These are phyloP conservation scores for Pelargonium cotyledonis DNA, from an alignment of 441 rosid species.

Conservation along the genomic window DNA sequence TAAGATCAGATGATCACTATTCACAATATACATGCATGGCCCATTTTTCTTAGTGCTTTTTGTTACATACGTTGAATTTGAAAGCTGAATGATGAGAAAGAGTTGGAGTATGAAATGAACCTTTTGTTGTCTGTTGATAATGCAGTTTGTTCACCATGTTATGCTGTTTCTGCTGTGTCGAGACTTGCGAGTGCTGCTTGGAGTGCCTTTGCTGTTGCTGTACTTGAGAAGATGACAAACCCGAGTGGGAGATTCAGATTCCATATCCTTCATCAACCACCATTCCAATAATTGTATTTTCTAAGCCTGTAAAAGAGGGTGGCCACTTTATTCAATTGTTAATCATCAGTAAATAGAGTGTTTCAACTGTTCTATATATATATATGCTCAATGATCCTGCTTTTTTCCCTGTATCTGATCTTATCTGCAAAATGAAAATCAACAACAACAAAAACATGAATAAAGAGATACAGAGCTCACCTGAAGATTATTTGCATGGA, in stretches of 20 bases:
- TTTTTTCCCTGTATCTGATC: background rate
- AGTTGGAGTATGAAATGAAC: background rate
- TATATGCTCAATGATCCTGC: background rate
- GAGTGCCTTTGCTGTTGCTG: background rate
- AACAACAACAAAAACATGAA: background rate
- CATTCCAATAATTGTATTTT: background rate
- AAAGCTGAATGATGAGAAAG: background rate
- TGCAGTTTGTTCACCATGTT: slow-evolving; percentile 24
- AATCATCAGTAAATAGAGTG: background rate
- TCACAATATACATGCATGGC: too few relatives aligned
- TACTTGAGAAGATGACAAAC: background rate
- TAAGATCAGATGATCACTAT: too few relatives aligned
- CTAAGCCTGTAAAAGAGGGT: background rate
- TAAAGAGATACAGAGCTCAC: background rate
- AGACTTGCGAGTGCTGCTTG: slow-evolving; percentile 14
- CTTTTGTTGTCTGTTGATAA: background rate
- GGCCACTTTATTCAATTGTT: background rate
- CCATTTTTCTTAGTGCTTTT: too few relatives aligned
- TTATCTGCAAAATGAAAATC: background rate
- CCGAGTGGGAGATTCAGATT: too few relatives aligned
- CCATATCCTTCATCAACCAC: too few relatives aligned
- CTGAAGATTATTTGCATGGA: background rate
- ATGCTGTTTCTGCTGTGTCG: slow-evolving; percentile 25
- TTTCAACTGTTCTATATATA: background rate
- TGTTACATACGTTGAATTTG: background rate